Conservation (phyloP, 495 filamentous ascomycete species). For the Neurospora sp. region DNA sequence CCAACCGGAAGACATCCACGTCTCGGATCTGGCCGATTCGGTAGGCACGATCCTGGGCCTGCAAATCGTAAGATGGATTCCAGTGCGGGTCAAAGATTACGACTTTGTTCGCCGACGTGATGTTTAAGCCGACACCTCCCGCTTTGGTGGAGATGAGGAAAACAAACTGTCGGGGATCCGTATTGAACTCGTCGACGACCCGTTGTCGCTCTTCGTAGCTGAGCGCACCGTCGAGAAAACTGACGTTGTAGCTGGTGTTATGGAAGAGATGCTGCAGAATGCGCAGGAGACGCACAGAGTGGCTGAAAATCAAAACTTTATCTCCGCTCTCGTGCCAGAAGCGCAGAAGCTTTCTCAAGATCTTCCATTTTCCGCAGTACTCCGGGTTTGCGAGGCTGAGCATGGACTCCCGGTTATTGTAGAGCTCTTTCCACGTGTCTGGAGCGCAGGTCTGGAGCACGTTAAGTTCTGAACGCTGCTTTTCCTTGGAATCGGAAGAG, state of each 20-base stretch:
- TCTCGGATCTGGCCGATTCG: conserved; percentile 88
- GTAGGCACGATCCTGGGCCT: conserved; percentile 95
- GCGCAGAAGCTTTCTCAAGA: conserved; percentile 72
- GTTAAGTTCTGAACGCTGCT: conserved; percentile 69
- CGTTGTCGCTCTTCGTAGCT: conserved; percentile 74
- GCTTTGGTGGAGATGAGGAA: conserved; percentile 93
- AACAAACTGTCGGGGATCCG: conserved; percentile 79
- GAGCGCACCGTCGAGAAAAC: conserved; percentile 83
- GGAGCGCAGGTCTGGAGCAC: conserved; percentile 69
- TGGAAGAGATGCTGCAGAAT: conserved; percentile 83
- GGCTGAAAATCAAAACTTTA: conserved; percentile 89
- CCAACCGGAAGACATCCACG: conserved; percentile 90
- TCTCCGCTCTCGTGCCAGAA: conserved; percentile 88
- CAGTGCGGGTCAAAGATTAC: conserved; percentile 97
- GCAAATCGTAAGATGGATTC: conserved; percentile 90
- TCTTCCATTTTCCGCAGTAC: conserved; percentile 96
- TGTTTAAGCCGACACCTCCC: conserved; percentile 82
- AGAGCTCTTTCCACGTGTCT: conserved; percentile 65
- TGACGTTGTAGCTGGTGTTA: conserved; percentile 83
- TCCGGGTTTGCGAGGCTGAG: conserved; percentile 78
- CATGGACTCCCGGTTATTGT: conserved; percentile 64
- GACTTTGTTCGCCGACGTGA: conserved; percentile 96
- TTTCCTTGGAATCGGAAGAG: conserved; percentile 56
- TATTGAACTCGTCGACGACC: conserved; percentile 85
- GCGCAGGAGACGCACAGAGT: conserved; percentile 73